Evolutionary conservation across 2,329 filamentous ascomycete species (phyloP).

Genomic region (Ophiocordyceps unilateralis): DNA sequence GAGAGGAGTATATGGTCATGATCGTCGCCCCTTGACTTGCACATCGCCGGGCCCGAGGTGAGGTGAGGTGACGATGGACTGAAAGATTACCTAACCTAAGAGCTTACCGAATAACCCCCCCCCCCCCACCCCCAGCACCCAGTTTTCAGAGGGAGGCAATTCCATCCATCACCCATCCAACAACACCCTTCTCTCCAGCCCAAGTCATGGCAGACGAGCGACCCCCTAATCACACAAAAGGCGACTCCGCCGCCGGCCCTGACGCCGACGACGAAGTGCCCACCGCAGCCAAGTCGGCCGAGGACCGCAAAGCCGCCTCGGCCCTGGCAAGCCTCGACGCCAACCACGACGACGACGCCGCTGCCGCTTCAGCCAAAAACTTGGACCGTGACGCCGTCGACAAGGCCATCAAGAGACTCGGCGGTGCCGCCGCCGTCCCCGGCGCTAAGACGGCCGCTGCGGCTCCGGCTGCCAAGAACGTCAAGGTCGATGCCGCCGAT

Average conservation of each 20-base stretch:
- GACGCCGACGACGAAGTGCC: slow-evolving; percentile 40
- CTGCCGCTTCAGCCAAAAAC: slow-evolving; percentile 29
- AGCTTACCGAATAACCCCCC: too few species aligned
- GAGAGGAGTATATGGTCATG: too few species aligned
- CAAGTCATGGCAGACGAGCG: slow-evolving; percentile 41
- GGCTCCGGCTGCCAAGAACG: slow-evolving; percentile 30
- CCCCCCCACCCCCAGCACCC: too few species aligned
- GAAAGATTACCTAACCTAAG: too few species aligned
- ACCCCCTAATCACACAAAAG: slow-evolving; percentile 38
- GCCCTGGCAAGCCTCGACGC: slow-evolving; percentile 55
- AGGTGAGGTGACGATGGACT: too few species aligned
- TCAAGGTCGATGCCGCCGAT: slow-evolving; percentile 61
- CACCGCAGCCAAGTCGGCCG: slow-evolving; percentile 41
- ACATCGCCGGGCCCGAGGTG: too few species aligned
- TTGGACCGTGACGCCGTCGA: slow-evolving; percentile 54
- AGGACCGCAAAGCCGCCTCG: slow-evolving; percentile 61
- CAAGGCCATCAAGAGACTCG: slow-evolving; percentile 53
- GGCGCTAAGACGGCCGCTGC: slow-evolving; percentile 12
- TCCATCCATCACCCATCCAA: too few species aligned
- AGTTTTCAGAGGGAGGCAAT: too few species aligned
- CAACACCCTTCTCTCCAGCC: too few species aligned
- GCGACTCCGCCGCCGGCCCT: slow-evolving; percentile 30
- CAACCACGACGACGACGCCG: slow-evolving; percentile 27
- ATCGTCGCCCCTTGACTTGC: too few species aligned
- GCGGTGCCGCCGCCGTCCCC: slow-evolving; percentile 11